Conservation (phyloP, 805 yeast genomes). For the Starmerella vaccinii region DNA sequence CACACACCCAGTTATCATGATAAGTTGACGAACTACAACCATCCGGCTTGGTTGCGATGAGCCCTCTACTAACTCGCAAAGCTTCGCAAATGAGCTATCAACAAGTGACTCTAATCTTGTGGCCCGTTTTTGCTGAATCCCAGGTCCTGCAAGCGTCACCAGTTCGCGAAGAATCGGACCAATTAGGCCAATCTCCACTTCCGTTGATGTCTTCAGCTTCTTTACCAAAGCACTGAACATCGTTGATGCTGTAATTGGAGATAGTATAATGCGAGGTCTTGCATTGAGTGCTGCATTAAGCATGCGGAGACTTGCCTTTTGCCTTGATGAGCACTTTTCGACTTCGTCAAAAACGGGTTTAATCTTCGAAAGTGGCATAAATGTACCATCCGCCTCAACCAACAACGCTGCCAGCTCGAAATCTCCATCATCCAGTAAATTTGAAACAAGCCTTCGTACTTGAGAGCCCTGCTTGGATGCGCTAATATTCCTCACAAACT, state of each 20-base stretch:
- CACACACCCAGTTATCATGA: not conserved
- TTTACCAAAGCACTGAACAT: conserved; percentile 7
- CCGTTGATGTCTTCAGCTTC: conserved; percentile 3
- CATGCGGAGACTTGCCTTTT: conserved; percentile 2
- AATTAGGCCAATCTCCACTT: not conserved
- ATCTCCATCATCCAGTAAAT: not conserved
- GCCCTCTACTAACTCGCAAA: not conserved
- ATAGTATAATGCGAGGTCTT: conserved; percentile 14
- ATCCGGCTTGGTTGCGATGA: not conserved
- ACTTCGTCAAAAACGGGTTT: not conserved
- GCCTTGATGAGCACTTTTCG: not conserved
- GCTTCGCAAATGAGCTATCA: not conserved
- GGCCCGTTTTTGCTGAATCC: not conserved
- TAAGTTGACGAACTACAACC: not conserved
- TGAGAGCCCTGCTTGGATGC: not conserved
- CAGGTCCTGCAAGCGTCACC: conserved; percentile 3
- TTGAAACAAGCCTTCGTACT: conserved; percentile 4
- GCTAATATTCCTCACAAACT: not conserved
- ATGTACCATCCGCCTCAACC: conserved; percentile 9
- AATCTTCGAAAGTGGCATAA: conserved; percentile 7
- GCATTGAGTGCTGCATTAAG: conserved; percentile 7
- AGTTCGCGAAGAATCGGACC: conserved; percentile 15
- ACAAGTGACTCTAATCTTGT: not conserved
- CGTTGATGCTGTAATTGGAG: not conserved
- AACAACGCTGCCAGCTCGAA: conserved; percentile 7